Conservation (phyloP, 2,329 filamentous ascomycete species). For the Pseudopyrenochaeta lycopersici region DNA sequence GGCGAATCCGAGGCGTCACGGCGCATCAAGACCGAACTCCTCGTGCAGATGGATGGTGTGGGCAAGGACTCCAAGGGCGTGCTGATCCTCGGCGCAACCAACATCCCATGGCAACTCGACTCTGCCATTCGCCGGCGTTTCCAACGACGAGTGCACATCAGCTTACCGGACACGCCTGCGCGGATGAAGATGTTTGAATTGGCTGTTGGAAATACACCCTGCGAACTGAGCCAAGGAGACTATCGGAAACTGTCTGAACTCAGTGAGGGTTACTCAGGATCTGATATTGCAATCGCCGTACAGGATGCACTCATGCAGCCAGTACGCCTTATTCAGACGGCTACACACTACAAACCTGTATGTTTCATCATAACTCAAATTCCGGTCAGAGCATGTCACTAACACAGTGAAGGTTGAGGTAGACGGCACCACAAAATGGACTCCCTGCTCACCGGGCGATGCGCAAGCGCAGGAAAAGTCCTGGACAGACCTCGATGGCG, state of each 20-base stretch:
- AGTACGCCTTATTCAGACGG: conserved; percentile 93
- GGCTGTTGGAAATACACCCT: conserved; percentile 91
- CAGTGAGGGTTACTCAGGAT: conserved; percentile 94
- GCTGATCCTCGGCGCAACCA: conserved; percentile 93
- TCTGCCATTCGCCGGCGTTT: conserved; percentile 95
- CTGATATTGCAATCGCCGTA: conserved; percentile 94
- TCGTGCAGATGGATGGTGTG: conserved; percentile 99
- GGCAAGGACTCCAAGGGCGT: conserved; percentile 95
- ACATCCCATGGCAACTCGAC: conserved; percentile 98
- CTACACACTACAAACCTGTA: conserved; percentile 97
- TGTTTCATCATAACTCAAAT: conserved; percentile 13
- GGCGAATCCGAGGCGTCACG: conserved; percentile 97
- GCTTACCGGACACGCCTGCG: conserved; percentile 84
- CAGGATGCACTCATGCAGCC: conserved; percentile 98
- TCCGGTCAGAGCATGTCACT: background rate
- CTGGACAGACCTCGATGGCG: conserved; percentile 86
- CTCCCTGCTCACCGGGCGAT: conserved; percentile 94
- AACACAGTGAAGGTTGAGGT: conserved; percentile 67
- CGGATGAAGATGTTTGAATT: conserved; percentile 96
- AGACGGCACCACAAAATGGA: conserved; percentile 73
- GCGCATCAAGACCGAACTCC: conserved; percentile 97
- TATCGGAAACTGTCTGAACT: conserved; percentile 81
- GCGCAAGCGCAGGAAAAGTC: conserved; percentile 88
- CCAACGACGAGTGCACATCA: conserved; percentile 95
- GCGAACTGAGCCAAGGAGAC: conserved; percentile 79